These are phyloP conservation scores for Aspergillus hortae DNA, from an alignment of 2,329 filamentous ascomycete genomes.

Conservation along the genomic window DNA sequence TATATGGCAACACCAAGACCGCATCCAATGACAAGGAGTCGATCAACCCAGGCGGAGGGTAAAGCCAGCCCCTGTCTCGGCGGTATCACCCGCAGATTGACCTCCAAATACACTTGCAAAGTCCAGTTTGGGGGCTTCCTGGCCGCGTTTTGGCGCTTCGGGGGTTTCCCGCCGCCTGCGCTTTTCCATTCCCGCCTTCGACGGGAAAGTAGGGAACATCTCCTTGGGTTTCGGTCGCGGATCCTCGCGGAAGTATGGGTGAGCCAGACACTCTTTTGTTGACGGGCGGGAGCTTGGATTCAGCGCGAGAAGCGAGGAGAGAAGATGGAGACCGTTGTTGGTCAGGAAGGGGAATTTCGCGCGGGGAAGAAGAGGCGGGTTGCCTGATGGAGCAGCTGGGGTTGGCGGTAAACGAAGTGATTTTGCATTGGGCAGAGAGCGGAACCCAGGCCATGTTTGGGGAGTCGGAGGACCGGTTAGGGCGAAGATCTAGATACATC, in stretches of 20 bases:
- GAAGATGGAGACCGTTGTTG: constrained; percentile 64
- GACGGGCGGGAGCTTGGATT: constrained; percentile 70
- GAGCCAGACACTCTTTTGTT: constrained; percentile 69
- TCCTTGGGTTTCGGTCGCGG: constrained; percentile 84
- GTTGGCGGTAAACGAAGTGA: constrained; percentile 64
- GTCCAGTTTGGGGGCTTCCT: constrained; percentile 62
- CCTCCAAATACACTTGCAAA: constrained; percentile 69
- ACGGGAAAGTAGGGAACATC: constrained; percentile 96
- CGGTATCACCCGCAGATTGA: constrained; percentile 60
- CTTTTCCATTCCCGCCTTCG: constrained; percentile 88
- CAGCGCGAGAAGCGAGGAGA: constrained; percentile 67
- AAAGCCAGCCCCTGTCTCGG: constrained; percentile 59
- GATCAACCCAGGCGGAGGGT: constrained; percentile 56
- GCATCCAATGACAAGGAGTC: neutral
- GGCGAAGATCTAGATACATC: constrained; percentile 64
- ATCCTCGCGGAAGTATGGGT: constrained; percentile 84
- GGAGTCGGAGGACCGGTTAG: constrained; percentile 84
- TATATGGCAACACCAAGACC: neutral
- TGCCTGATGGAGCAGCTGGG: constrained; percentile 34
- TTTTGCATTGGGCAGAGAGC: constrained; percentile 80
- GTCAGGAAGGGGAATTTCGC: constrained; percentile 80
- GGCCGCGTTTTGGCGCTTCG: constrained; percentile 76
- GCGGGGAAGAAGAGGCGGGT: constrained; percentile 56
- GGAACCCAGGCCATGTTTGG: constrained; percentile 80
- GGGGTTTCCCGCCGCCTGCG: constrained; percentile 70